A percentile compares a stretch with the other conserved stretches of the same genome.
phyloP scores from a whole-genome alignment of 768 basidiomycete species.

The Dioszegia crocea region DNA sequence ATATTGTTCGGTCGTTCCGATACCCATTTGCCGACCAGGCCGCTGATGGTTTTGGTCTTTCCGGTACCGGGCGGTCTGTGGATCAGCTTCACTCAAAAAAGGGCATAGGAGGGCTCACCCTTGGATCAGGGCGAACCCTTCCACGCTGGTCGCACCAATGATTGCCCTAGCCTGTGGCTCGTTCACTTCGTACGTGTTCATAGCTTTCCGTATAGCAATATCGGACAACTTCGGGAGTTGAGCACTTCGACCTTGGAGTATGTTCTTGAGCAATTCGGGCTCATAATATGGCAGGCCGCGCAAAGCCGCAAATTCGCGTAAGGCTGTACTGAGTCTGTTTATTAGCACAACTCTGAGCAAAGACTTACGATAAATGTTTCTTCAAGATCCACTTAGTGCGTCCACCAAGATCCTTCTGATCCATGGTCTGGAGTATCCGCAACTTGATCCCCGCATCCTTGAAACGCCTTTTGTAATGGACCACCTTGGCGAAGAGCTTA shows the following conservation, averaged over 20 bases:
- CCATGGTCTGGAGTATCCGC: constrained; percentile 50
- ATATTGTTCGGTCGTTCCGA: constrained; percentile 54
- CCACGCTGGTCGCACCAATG: constrained; percentile 62
- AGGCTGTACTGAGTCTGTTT: constrained; percentile 75
- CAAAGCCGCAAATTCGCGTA: constrained; percentile 87
- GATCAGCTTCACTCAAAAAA: not conserved
- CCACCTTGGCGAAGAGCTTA: constrained; percentile 66
- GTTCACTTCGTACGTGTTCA: constrained; percentile 71
- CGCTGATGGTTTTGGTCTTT: constrained; percentile 96
- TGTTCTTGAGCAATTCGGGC: constrained; percentile 56
- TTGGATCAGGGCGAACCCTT: constrained; percentile 88
- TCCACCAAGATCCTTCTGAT: constrained; percentile 59
- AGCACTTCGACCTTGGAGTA: constrained; percentile 66
- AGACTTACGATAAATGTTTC: constrained; percentile 74
- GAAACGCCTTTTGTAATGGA: constrained; percentile 53
- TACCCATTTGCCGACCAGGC: constrained; percentile 78
- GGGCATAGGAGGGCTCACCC: constrained; percentile 60
- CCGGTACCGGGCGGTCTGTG: constrained; percentile 92
- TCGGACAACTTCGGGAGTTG: constrained; percentile 52
- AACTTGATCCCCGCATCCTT: constrained; percentile 60
- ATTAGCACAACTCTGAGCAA: constrained; percentile 1
- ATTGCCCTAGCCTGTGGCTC: constrained; percentile 93
- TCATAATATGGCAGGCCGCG: constrained; percentile 79
- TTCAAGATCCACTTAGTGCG: constrained; percentile 67
- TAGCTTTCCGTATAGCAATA: constrained; percentile 61